Percentiles rank a stretch among this genome's conserved stretches.
Evolutionary conservation across 495 filamentous ascomycete genomes (phyloP).

Genomic region (Hyaloscypha variabilis): DNA sequence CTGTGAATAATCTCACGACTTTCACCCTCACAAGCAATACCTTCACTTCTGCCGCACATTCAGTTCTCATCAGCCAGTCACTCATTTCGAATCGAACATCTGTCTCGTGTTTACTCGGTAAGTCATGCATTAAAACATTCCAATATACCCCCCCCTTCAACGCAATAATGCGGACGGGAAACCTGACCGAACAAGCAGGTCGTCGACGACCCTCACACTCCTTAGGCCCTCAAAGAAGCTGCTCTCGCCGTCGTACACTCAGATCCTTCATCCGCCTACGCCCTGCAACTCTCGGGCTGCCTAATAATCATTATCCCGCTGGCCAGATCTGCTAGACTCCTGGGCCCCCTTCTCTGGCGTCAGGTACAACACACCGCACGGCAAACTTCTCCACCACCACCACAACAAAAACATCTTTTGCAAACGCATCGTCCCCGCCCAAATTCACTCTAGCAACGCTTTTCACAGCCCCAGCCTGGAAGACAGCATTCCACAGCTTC

Average conservation of each 20-base stretch:
- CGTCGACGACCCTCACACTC: slow-evolving; percentile 16
- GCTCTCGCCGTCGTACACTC: not conserved
- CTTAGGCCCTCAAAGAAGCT: not conserved
- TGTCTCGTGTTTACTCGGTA: slow-evolving; percentile 20
- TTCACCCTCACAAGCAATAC: not conserved
- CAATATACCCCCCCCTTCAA: slow-evolving; percentile 13
- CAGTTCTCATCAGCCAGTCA: slow-evolving; percentile 11
- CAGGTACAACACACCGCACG: slow-evolving; percentile 5
- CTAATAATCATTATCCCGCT: not conserved
- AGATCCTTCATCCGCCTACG: not conserved
- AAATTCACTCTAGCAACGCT: not conserved
- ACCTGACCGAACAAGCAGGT: slow-evolving; percentile 6
- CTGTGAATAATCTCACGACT: not conserved
- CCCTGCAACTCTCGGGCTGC: not conserved
- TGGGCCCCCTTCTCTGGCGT: not conserved
- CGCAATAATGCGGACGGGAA: slow-evolving; percentile 11
- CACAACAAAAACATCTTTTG: not conserved
- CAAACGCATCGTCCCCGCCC: not conserved
- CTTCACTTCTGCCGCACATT: not conserved
- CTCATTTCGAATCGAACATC: slow-evolving; percentile 25
- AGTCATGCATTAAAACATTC: slow-evolving; percentile 10
- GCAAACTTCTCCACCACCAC: not conserved
- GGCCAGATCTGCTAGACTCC: not conserved
- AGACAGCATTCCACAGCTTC: not conserved
- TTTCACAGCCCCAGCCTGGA: not conserved